Evolutionary conservation across 768 basidiomycete species (phyloP).

Genomic region (Hygrocybe punicea): DNA sequence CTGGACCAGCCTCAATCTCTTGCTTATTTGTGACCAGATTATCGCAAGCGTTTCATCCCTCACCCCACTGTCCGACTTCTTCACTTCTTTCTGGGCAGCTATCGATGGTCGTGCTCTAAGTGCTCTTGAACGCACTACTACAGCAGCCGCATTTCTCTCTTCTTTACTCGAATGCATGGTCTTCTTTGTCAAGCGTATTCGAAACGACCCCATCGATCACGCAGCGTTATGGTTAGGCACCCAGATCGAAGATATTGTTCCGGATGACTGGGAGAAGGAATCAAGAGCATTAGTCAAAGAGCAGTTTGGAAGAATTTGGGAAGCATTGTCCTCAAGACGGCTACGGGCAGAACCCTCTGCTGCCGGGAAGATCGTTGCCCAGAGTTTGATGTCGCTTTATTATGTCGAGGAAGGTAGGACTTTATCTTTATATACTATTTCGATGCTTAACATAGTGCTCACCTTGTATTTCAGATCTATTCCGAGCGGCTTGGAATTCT

Average conservation of each 20-base stretch:
- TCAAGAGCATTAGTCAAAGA: slow-evolving; percentile 37
- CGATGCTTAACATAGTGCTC: background rate
- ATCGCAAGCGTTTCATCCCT: background rate
- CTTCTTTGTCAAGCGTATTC: slow-evolving; percentile 51
- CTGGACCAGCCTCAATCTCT: background rate
- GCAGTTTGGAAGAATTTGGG: slow-evolving; percentile 50
- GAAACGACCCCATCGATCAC: slow-evolving; percentile 18
- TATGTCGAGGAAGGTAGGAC: slow-evolving; percentile 26
- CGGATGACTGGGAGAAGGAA: background rate
- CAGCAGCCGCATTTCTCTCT: slow-evolving; percentile 63
- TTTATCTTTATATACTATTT: slow-evolving; percentile 1
- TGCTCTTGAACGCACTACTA: slow-evolving; percentile 49
- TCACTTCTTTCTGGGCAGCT: slow-evolving; percentile 80
- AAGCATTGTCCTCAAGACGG: slow-evolving; percentile 40
- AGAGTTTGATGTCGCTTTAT: slow-evolving; percentile 37
- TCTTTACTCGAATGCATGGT: slow-evolving; percentile 68
- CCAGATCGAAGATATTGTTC: background rate
- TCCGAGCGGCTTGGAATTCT: slow-evolving; percentile 46
- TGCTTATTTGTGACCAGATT: background rate
- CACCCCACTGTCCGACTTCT: slow-evolving; percentile 49
- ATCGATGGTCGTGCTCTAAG: slow-evolving; percentile 64
- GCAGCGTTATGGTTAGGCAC: slow-evolving; percentile 1
- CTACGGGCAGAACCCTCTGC: slow-evolving; percentile 47
- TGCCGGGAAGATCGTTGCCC: slow-evolving; percentile 45
- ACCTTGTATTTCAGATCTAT: slow-evolving; percentile 37